A percentile compares a stretch with the other conserved stretches of the same genome.
phyloP scores from a whole-genome alignment of 768 basidiomycete genomes.

The Leucocoprinus birnbaumii region DNA sequence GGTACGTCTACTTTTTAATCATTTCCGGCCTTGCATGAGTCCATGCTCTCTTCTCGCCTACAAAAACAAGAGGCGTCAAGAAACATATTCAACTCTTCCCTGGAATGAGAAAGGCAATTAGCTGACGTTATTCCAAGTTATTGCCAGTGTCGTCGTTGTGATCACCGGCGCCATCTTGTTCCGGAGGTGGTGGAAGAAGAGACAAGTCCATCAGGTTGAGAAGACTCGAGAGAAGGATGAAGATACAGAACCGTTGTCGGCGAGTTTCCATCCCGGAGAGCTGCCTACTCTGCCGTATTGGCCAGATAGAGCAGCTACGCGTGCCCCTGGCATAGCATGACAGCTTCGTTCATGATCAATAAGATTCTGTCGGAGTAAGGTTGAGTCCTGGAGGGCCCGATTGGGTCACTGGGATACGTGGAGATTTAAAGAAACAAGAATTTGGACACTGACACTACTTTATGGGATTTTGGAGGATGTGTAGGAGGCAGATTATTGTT shows the following conservation, averaged over 20 bases:
- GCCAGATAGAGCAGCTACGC: background rate
- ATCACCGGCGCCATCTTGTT: background rate
- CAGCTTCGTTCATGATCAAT: too few species aligned
- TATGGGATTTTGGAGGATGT: too few species aligned
- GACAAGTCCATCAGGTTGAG: background rate
- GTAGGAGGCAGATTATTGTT: too few species aligned
- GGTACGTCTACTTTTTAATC: constrained; percentile 1
- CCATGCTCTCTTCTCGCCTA: background rate
- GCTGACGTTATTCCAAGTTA: constrained; percentile 2
- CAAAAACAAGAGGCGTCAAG: background rate
- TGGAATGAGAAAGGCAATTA: background rate
- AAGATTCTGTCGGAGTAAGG: too few species aligned
- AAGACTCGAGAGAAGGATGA: background rate
- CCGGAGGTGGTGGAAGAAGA: background rate
- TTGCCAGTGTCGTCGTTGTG: background rate
- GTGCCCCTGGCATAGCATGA: constrained; percentile 1
- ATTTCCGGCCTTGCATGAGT: background rate
- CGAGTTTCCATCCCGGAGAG: constrained; percentile 12
- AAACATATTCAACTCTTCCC: background rate
- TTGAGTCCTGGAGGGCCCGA: too few species aligned
- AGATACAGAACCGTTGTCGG: constrained; percentile 5
- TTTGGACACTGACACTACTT: too few species aligned
- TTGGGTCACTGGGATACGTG: too few species aligned
- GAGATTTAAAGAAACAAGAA: too few species aligned
- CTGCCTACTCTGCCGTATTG: constrained; percentile 6